Base-by-base conservation (phyloP, 176 grass and related monocot species). In the Musa acuminata region DNA sequence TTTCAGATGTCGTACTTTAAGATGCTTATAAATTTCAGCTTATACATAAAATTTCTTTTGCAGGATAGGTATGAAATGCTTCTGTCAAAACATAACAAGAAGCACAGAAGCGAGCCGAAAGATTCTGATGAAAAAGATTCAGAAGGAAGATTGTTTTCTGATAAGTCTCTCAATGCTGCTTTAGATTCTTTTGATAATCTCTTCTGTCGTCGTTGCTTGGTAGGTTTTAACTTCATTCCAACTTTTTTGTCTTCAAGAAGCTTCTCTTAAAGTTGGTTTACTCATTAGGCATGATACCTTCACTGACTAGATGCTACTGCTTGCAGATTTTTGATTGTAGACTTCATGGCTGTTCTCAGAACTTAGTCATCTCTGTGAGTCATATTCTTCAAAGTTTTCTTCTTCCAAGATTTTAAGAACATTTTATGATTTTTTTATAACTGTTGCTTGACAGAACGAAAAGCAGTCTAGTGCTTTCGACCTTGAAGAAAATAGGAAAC, bases 161-260 rank as follows among this genome's bases (percentile, higher is more conserved):
- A 93, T 82, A 98, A 91, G 86, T 91, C 79, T 78, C 87, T 98
- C 72, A 86, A 93, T 85, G 49, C 76, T 3, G 86, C 85, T 86
- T 87, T 98, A 62, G 94, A 98, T 83, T 98, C 87, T 87, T 97
- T 93, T 83, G 94, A 98, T 87, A 93, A 93, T 85, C 84, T 98
- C 49, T 98, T 98, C 80, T 98, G 94, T 78, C 94, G 94, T 53
- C 85, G 94, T 77, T 98, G 94, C 75, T 89, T 98, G 87, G 94
- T 98, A 97, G 73, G 64, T 82, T 81, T 62, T 75, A 67, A 9
- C 13, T 80, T 82, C 35, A 43, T 35, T 60, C 66, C 69, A 49
- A 10, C 20, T 70, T 82, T 49, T 82, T 51, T 81, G 49, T 20
- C 27, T 66, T 82, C 69, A 72, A 53, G 1, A 67, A 51, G 17